Evolutionary conservation across 257 asterid species (phyloP), one percentile per base, ranked within the genome.

Genomic region (Haberlea rhodopensis): DNA sequence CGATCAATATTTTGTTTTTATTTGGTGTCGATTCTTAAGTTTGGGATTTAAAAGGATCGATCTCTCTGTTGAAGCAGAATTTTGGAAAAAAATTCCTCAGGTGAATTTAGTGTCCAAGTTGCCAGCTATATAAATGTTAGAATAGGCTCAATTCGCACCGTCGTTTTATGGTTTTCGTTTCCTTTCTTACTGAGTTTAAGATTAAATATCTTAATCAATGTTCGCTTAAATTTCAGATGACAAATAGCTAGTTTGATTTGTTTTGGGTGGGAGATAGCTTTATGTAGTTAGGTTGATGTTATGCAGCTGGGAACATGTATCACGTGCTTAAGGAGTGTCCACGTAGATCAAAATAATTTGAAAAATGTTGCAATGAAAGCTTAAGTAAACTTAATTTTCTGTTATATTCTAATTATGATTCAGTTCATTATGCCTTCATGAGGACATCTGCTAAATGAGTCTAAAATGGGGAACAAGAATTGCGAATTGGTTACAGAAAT

Each of bases 241-340:
- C 18, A n/a, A 9, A 24, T 59, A 8, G 1, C 2, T 37, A 20
- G 53, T 73, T n/a, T 32, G 62, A 65, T 71, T 67, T 59, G 62
- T 60, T 51, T 71, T 11, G 25, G 60, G 75, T 63, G n/a, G 70
- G 69, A 2, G 20, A 22, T 54, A 71, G 32, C 58, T 61, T 54
- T 57, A 63, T 45, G 2, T 52, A 27, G 45, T 65, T 43, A 19
- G 63, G 34, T 78, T 28, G 53, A 23, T 16, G 28, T 69, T 58
- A 65, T 56, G 72, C 43, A 6, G 45, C 45, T 59, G 66, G 68
- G 6, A 31, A 32, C 52, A 3, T 4, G 43, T 57, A 58, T 53
- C 61, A 72, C 59, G 75, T 64, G 68, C 54, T 73, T 73, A 63
- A 61, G 75, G 71, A 71, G 75, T 16, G 32, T 65, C 52, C 21